phyloP scores from a whole-genome alignment of 768 basidiomycete genomes.

The Fistulinella prunicolor region DNA sequence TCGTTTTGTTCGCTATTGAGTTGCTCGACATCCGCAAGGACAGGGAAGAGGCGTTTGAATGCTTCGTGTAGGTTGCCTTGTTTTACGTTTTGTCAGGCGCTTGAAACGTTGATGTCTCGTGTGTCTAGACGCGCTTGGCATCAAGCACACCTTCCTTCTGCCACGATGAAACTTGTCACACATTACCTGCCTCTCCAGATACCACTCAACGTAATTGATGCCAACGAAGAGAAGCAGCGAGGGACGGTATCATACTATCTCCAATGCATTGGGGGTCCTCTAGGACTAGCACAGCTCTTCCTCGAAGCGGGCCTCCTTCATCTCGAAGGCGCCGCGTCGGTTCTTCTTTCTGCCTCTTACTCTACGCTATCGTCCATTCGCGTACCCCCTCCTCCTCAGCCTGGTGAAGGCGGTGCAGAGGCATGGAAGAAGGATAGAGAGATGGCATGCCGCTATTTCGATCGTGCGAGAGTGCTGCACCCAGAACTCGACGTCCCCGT shows the following conservation, averaged over 20 bases:
- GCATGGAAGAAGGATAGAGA: conserved; percentile 76
- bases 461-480: conserved; percentile 58
- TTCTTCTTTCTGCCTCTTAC: conserved; percentile 69
- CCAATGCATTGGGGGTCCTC: conserved; percentile 62
- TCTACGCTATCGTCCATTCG: conserved; percentile 78
- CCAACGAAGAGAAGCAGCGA: conserved; percentile 39
- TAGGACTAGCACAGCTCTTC: conserved; percentile 70
- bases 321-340: conserved; percentile 74
- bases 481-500: conserved; percentile 68
- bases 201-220: conserved; percentile 35
- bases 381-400: conserved; percentile 50
- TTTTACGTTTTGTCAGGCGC: background rate
- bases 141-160: conserved; percentile 68
- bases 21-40: conserved; percentile 72
- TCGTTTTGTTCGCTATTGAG: conserved; percentile 69
- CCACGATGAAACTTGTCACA: conserved; percentile 73
- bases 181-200: conserved; percentile 65
- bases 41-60: conserved; percentile 77
- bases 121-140: conserved; percentile 75
- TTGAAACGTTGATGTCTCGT: background rate
- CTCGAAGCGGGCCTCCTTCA: conserved; percentile 76
- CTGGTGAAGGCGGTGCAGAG: conserved; percentile 57
- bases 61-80: conserved; percentile 57
- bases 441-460: conserved; percentile 68
- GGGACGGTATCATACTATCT: conserved; percentile 62